A percentile compares a stretch with the other conserved stretches of the same genome.
phyloP scores from a whole-genome alignment of 495 filamentous ascomycete genomes.

The Antarctomyces pellizariae region DNA sequence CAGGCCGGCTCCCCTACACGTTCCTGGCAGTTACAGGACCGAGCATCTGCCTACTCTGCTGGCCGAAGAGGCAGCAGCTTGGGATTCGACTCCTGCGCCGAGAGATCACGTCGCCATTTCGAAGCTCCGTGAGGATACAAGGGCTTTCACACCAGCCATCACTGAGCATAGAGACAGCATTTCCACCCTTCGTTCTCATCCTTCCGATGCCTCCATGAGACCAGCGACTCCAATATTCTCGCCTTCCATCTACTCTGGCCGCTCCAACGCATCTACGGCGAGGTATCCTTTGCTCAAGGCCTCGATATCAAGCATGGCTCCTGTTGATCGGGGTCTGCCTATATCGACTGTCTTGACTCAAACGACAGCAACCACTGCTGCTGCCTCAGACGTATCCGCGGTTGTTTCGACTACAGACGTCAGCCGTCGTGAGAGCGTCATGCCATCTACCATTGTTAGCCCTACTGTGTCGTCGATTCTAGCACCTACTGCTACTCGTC shows the following conservation, averaged over 20 bases:
- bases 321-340: slow-evolving; percentile 8
- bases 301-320: slow-evolving; percentile 2
- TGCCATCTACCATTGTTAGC: neutral
- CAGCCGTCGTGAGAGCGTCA: slow-evolving; percentile 1
- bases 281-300: slow-evolving; percentile 9
- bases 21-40: too few species aligned
- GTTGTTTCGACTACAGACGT: neutral
- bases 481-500: neutral
- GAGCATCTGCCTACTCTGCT: too few species aligned
- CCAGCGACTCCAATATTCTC: neutral
- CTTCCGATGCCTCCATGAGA: neutral
- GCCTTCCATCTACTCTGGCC: slow-evolving; percentile 5
- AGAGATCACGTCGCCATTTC: slow-evolving; percentile 6
- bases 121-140: too few species aligned
- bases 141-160: neutral
- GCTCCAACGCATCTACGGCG: slow-evolving; percentile 5
- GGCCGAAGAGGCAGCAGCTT: too few species aligned
- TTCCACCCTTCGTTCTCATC: slow-evolving; percentile 2
- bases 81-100: too few species aligned
- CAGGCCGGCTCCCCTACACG: too few species aligned
- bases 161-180: too few species aligned
- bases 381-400: neutral
- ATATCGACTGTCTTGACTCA: slow-evolving; percentile 6
- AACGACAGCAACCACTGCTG: neutral
- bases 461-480: neutral